These are phyloP conservation scores for Polytrichum formosum DNA, from an alignment of 225 moss, liverwort and hornwort species.

Conservation along the genomic window DNA sequence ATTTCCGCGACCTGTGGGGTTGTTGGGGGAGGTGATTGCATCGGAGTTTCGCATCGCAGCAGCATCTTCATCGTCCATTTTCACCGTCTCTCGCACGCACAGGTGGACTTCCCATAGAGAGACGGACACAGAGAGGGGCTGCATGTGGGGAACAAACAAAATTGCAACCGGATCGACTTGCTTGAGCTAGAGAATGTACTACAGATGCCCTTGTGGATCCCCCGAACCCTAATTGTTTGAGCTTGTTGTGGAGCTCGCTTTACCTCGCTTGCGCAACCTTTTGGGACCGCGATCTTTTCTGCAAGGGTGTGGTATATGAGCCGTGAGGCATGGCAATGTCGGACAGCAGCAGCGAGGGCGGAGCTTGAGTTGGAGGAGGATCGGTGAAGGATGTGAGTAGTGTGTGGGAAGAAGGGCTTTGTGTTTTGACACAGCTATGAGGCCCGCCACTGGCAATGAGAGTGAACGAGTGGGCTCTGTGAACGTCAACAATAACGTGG, in stretches of 20 bases:
- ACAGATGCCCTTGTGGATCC: background rate
- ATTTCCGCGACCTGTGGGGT: background rate
- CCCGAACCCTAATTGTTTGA: too few relatives aligned
- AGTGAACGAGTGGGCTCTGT: slow-evolving; percentile 2
- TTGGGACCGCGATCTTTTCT: background rate
- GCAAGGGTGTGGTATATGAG: background rate
- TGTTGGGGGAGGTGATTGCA: background rate
- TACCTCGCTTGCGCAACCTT: background rate
- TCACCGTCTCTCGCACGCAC: background rate
- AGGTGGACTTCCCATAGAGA: background rate
- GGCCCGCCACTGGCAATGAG: slow-evolving; percentile 7
- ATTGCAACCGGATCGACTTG: too few relatives aligned
- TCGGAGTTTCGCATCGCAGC: background rate
- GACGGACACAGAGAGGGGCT: too few relatives aligned
- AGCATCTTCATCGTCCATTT: background rate
- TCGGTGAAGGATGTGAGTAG: background rate
- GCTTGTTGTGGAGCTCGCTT: background rate
- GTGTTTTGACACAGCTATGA: background rate
- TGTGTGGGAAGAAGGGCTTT: background rate
- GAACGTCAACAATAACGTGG: background rate
- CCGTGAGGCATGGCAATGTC: background rate
- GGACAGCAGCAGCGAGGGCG: background rate
- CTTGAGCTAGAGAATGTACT: too few relatives aligned
- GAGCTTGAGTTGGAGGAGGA: background rate
- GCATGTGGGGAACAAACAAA: too few relatives aligned